Conservation (phyloP, 2,329 filamentous ascomycete genomes). For the Neofusicoccum sp. region DNA sequence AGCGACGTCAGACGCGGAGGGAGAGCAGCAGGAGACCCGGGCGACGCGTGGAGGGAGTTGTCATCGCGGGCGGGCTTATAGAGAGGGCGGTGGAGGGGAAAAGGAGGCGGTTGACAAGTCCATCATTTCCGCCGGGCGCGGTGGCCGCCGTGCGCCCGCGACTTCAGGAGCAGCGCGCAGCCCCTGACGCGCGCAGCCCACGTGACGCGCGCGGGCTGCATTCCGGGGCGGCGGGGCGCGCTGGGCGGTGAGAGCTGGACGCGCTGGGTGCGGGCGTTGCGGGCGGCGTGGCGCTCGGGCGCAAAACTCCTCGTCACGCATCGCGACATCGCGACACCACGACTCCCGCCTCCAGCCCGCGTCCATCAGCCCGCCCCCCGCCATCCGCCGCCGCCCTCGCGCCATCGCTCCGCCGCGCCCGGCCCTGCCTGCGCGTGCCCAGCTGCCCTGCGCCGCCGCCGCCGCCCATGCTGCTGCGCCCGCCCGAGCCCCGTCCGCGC, state of each 20-base stretch:
- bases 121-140: constrained; percentile 17
- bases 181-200: background rate
- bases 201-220: background rate
- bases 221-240: background rate
- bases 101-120: constrained; percentile 27
- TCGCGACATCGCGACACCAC: background rate
- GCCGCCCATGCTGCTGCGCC: constrained; percentile 22
- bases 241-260: background rate
- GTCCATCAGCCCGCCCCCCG: constrained; percentile 8
- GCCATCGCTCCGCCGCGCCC: background rate
- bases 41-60: constrained; percentile 13
- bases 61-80: constrained; percentile 14
- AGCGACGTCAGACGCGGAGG: constrained; percentile 12
- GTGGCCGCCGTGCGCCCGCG: constrained; percentile 10
- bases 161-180: background rate
- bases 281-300: background rate
- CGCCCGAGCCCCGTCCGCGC: constrained; percentile 27
- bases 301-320: constrained; percentile 13
- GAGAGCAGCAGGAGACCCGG: constrained; percentile 15
- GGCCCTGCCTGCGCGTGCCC: background rate
- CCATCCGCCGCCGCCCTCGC: background rate
- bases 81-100: constrained; percentile 21
- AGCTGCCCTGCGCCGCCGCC: background rate
- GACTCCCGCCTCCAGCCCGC: background rate
- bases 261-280: background rate